Percentiles rank a stretch among this genome's conserved stretches.
Evolutionary conservation across 1,139 yeast species (phyloP).

Genomic region (Yamadazyma dushanensis): DNA sequence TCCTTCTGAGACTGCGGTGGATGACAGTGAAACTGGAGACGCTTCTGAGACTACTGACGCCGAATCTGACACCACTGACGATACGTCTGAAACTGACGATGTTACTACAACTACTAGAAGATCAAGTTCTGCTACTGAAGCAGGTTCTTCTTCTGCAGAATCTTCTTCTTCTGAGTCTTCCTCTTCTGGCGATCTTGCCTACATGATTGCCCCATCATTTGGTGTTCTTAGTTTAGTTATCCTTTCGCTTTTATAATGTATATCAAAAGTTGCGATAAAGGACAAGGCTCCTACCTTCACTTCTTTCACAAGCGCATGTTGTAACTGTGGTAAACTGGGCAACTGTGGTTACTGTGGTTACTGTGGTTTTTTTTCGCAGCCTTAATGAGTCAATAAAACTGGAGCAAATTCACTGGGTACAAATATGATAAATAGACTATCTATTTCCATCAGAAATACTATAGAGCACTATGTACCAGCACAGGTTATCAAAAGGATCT

Average conservation of each 20-base stretch:
- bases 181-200: constrained; percentile 1
- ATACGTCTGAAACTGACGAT: neutral
- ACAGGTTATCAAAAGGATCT: constrained; percentile 26
- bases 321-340: too few species aligned
- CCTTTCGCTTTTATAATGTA: constrained; percentile 1
- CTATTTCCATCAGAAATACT: constrained; percentile 9
- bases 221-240: constrained; percentile 5
- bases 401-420: too few species aligned
- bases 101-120: too few species aligned
- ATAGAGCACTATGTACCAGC: constrained; percentile 7
- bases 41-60: too few species aligned
- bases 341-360: too few species aligned
- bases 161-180: neutral
- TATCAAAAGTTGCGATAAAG: neutral
- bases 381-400: too few species aligned
- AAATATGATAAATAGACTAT: constrained; percentile 9
- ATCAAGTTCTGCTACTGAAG: neutral
- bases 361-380: too few species aligned
- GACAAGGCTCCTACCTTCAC: too few species aligned
- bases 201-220: constrained; percentile 4
- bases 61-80: neutral
- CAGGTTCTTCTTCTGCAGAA: too few species aligned
- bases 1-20: too few species aligned
- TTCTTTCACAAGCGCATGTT: too few species aligned
- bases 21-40: too few species aligned